Evolutionary conservation across 441 rosid species (phyloP).

Genomic region (Rhodomyrtus psidioides): DNA sequence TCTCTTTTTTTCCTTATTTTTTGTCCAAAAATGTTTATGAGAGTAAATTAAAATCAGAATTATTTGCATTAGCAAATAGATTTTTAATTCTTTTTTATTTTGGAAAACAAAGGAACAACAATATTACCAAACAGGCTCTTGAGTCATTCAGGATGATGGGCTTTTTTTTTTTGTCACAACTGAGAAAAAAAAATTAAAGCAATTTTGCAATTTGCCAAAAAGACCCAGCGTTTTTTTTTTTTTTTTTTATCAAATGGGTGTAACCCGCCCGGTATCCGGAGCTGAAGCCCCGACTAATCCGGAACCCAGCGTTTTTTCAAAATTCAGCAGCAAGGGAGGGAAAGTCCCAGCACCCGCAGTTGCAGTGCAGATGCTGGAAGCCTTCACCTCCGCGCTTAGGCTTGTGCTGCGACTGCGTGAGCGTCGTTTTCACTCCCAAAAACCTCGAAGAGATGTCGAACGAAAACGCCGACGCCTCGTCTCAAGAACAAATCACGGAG

Average conservation of each 20-base stretch:
- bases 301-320: not conserved
- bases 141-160: no score
- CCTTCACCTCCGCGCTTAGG: not conserved
- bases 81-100: no score
- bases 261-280: no score
- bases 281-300: no score
- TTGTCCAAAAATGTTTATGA: no score
- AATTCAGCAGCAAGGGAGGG: not conserved
- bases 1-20: no score
- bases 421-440: not conserved
- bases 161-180: no score
- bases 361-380: not conserved
- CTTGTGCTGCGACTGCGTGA: not conserved
- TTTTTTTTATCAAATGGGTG: no score
- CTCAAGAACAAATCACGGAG: conserved; percentile 10
- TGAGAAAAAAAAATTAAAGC: not conserved
- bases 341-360: not conserved
- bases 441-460: not conserved
- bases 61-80: no score
- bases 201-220: not conserved
- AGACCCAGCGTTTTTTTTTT: not conserved
- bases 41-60: no score
- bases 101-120: no score
- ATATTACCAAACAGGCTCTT: no score
- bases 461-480: not conserved